phyloP scores from a whole-genome alignment of 2,329 filamentous ascomycete genomes.

The Pseudocercospora crystallina region DNA sequence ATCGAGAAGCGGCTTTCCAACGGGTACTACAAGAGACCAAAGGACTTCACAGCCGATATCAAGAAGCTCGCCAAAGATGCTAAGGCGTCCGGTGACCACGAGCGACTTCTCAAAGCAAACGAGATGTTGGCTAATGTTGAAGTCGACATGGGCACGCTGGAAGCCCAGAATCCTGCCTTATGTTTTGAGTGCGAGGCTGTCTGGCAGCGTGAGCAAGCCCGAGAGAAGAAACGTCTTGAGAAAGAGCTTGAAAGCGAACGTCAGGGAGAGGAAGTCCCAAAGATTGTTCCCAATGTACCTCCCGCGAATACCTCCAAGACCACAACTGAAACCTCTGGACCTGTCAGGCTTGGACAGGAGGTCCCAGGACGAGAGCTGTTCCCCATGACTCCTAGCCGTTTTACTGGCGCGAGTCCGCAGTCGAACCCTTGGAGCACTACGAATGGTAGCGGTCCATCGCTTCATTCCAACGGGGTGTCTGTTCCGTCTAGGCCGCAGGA shows the following conservation, averaged over 20 bases:
- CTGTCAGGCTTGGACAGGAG: constrained; percentile 60
- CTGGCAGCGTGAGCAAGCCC: constrained; percentile 69
- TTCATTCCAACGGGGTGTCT: constrained; percentile 44
- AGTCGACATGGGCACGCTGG: constrained; percentile 81
- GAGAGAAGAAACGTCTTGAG: constrained; percentile 50
- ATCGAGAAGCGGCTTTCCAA: constrained; percentile 97
- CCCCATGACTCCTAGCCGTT: constrained; percentile 50
- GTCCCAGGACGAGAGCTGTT: constrained; percentile 54
- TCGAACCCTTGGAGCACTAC: constrained; percentile 57
- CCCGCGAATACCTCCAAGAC: constrained; percentile 42
- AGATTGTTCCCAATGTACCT: constrained; percentile 41
- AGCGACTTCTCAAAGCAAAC: constrained; percentile 80
- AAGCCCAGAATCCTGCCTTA: constrained; percentile 61
- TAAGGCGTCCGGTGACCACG: constrained; percentile 75
- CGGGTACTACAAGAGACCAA: constrained; percentile 88
- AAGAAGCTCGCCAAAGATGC: constrained; percentile 82
- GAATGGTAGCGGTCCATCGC: constrained; percentile 35
- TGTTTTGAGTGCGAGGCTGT: constrained; percentile 77
- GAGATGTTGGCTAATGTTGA: constrained; percentile 92
- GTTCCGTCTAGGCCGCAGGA: constrained; percentile 41
- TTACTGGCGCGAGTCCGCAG: constrained; percentile 58
- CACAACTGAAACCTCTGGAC: constrained; percentile 46
- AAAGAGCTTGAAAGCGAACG: constrained; percentile 62
- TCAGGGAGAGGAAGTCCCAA: constrained; percentile 54
- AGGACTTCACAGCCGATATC: constrained; percentile 87